Base-by-base conservation (phyloP, 306 rosid genomes). In the Quillaja saponaria region DNA sequence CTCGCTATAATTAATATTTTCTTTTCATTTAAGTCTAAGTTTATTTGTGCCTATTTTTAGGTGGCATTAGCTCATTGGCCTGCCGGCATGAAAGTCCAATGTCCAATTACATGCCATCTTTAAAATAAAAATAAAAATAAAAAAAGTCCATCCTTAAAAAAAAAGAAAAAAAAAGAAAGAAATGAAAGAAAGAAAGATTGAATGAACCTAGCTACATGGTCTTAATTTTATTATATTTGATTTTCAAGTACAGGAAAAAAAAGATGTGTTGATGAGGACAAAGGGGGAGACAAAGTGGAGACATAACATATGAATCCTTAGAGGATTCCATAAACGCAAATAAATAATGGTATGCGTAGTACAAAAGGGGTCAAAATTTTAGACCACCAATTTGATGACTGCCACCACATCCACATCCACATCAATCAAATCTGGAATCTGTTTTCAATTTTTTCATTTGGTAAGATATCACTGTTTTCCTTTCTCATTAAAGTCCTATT, bases 231-330 rank as follows among this genome's bases (percentile, higher is more conserved):
- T 6, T 39, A 39, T 8, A 6, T 61, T 62, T 61, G 76, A 76
- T 54, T 48, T 76, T 49, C 52, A 66, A 42, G 73, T 28, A 68
- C 72, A 68, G 55, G 54, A 34, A 58, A 66, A 34, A 58, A 70
- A 58, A 78, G 49, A 39, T 66, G 57, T 34, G 7, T 28, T n/a
- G 12, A 1, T 12, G 50, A 56, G 66, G 44, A 18, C 18, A 54
- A 62, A 71, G 82, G 35, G 82, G 91, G 84, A 64, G 88, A 80
- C 88, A 80, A 55, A 63, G 85, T 77, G 86, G 88, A 77, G 86
- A 82, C 91, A 79, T 17, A 74, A 58, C 71, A 65, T 20, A 47
- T 68, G 71, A 69, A 76, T 82, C 84, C 82, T 58, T 71, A 71
- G 91, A 55, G 85, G 88, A 85, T 77, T 68, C 84, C 82, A 77